Evolutionary conservation across 2,329 filamentous ascomycete genomes (phyloP), one percentile per base, ranked within the genome.

Genomic region (Calonectria pseudoreteaudii): DNA sequence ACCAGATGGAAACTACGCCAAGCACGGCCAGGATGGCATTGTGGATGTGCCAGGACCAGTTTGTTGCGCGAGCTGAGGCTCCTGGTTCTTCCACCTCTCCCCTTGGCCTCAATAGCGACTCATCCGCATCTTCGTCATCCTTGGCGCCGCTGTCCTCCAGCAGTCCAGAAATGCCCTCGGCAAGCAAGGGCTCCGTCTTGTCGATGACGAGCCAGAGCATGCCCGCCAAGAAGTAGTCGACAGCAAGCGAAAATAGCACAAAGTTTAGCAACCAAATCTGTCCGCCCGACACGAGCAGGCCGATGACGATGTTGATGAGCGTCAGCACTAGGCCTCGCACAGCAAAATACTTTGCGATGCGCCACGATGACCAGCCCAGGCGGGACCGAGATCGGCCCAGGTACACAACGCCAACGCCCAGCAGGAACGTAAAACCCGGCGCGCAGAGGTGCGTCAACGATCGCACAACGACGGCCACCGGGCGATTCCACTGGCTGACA

Each of bases 341-440:
- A 2, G 82, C 76, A 68, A 88, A 87, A 74, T 88, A 87, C 30
- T 81, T 75, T 0, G 79, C 78, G 74, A 88, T 83, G 16, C 80
- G 78, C 8, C 64, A 31, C 0, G 80, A 58, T 7, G 83, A 79
- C 87, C 87, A 88, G 0, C 85, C 86, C 2, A 87, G 80, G 18
- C 77, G 80, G 18, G 80, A 78, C 6, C 87, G 83, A 31, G 87
- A 87, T n/a, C 82, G 81, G 5, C 86, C 83, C 16, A 88, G 85
- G 73, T 87, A 88, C 0, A 85, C 86, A 13, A 87, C 80, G 10
- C 87, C 87, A 77, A 87, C 83, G 30, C 87, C 87, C 5, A 88
- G 80, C n/a, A 88, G 79, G 47, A 88, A 85, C 0, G 84, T 85
- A 74, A 88, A 88, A 10, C 87, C 87, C 0, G 87, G 81, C 2